Conservation (phyloP, 192 early-diverging fungal genomes). For the Coemansia sp. region DNA sequence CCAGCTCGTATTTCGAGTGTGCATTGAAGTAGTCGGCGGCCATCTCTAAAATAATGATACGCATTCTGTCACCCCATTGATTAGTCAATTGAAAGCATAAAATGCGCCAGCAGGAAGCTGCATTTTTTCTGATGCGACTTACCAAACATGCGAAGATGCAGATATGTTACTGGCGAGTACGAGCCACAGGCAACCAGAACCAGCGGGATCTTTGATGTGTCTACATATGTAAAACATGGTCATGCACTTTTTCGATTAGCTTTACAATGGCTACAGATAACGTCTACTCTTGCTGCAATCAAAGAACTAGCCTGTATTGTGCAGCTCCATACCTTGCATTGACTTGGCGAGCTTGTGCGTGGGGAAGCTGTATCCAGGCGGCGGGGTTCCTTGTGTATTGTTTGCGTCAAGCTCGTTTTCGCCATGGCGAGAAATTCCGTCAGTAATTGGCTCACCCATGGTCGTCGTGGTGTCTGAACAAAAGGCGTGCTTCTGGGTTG, state of each 20-base stretch:
- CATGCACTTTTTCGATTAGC: background rate
- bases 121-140: conserved; percentile 19
- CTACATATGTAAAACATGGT: conserved; percentile 22
- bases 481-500: background rate
- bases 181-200: conserved; percentile 96
- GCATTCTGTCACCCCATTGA: background rate
- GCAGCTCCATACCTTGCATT: conserved; percentile 23
- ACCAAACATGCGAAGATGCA: conserved; percentile 99
- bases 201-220: conserved; percentile 63
- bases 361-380: conserved; percentile 50
- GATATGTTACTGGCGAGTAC: conserved; percentile 94
- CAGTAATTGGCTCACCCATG: conserved; percentile 40
- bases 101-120: background rate
- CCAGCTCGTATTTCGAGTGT: conserved; percentile 74
- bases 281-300: no score
- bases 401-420: conserved; percentile 19
- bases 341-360: conserved; percentile 53
- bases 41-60: conserved; percentile 66
- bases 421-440: conserved; percentile 43
- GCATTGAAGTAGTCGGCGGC: conserved; percentile 80
- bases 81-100: background rate
- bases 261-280: background rate
- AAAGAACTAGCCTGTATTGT: background rate
- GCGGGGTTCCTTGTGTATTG: conserved; percentile 37
- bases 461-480: conserved; percentile 1